phyloP scores from a whole-genome alignment of 2,329 filamentous ascomycete species.

The Aspergillus aculeatinus region DNA sequence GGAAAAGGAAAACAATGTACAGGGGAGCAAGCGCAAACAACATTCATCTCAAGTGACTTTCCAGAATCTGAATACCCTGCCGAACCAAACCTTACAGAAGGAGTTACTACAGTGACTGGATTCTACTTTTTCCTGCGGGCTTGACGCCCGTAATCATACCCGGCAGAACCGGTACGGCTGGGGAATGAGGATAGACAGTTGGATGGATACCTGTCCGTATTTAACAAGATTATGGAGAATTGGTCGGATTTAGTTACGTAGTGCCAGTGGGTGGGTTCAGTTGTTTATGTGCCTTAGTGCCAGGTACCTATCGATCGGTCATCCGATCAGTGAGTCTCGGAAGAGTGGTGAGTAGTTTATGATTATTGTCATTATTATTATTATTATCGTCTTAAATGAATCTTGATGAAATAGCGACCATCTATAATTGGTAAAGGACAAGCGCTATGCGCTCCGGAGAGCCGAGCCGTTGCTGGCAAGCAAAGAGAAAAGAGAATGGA shows the following conservation, averaged over 20 bases:
- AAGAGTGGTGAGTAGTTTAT: background rate
- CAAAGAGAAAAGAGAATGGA: background rate
- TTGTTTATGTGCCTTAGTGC: background rate
- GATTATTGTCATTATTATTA: background rate
- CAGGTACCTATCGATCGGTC: conserved; percentile 1
- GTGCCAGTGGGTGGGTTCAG: background rate
- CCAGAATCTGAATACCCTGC: background rate
- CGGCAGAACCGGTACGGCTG: background rate
- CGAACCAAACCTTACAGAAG: background rate
- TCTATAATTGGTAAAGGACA: background rate
- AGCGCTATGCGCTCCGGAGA: background rate
- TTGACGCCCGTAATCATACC: background rate
- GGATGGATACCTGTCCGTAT: background rate
- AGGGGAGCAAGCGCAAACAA: background rate
- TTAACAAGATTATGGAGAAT: too few relatives aligned
- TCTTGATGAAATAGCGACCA: background rate
- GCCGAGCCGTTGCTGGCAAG: background rate
- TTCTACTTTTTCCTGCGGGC: background rate
- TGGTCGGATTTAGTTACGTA: background rate
- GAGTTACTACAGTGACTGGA: conserved; percentile 1
- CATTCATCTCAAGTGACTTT: background rate
- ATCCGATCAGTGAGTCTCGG: conserved; percentile 1
- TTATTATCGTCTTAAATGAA: background rate
- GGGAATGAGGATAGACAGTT: background rate
- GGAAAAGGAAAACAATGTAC: background rate